Conservation (phyloP, 306 rosid genomes). For the Quercus suber region DNA sequence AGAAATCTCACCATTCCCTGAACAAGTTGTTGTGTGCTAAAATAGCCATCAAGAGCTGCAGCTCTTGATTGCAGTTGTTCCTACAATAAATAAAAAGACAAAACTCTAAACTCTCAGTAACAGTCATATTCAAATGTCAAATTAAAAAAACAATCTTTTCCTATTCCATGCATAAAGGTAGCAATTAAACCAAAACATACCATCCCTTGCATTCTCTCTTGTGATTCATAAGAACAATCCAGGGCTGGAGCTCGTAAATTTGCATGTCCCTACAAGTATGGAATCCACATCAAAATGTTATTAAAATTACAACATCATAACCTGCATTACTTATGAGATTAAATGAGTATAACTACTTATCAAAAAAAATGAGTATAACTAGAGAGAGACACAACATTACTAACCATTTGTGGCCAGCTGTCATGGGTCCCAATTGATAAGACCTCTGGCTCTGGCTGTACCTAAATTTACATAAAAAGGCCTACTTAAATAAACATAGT, state of each 20-base stretch:
- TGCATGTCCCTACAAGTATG: constrained; percentile 22
- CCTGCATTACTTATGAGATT: background rate
- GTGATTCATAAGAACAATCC: constrained; percentile 25
- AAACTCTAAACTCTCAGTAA: constrained; percentile 14
- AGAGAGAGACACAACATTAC: constrained; percentile 2
- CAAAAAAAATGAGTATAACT: background rate
- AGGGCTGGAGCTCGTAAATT: constrained; percentile 15
- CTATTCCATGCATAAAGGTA: background rate
- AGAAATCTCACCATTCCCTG: constrained; percentile 31
- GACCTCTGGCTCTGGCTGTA: constrained; percentile 23
- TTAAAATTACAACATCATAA: background rate
- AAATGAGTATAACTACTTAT: background rate
- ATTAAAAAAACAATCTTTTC: background rate
- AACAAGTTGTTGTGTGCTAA: constrained; percentile 29
- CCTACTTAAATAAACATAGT: background rate
- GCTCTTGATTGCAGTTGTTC: constrained; percentile 37
- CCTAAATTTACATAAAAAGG: constrained; percentile 19
- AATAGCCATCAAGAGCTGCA: constrained; percentile 31
- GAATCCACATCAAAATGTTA: constrained; percentile 5
- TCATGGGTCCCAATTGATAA: constrained; percentile 21
- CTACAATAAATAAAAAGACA: constrained; percentile 9
- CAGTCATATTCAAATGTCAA: background rate
- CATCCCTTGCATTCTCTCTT: constrained; percentile 22
- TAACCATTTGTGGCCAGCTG: constrained; percentile 44
- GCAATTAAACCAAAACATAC: constrained; percentile 17